phyloP scores from a whole-genome alignment of 176 grass and related monocot species.

The Olyra latifolia region DNA sequence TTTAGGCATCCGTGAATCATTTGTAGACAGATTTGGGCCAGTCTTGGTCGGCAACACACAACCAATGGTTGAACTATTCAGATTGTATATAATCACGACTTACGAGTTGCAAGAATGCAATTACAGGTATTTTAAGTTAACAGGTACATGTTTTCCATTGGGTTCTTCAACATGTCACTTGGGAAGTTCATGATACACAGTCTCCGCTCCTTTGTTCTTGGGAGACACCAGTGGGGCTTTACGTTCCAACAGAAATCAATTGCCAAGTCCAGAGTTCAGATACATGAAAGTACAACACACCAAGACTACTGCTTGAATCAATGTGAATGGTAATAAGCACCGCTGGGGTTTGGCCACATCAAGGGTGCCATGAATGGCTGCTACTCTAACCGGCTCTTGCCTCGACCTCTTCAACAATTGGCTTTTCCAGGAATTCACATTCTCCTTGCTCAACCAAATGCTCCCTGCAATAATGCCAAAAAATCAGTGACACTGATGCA shows the following conservation, averaged over 20 bases:
- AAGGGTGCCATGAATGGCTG: not conserved
- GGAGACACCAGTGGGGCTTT: constrained; percentile 21
- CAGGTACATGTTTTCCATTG: not conserved
- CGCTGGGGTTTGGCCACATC: not conserved
- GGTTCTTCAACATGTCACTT: not conserved
- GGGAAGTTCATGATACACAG: constrained; percentile 2
- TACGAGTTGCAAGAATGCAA: not conserved
- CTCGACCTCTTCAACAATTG: constrained; percentile 34
- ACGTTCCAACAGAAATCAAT: constrained; percentile 13
- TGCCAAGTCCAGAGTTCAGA: not conserved
- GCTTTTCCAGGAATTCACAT: constrained; percentile 51
- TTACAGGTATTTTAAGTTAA: not conserved
- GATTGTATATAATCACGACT: not conserved
- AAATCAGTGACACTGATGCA: constrained; percentile 4
- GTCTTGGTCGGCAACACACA: not conserved
- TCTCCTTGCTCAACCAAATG: constrained; percentile 65
- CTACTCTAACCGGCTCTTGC: not conserved
- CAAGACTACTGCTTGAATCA: constrained; percentile 22
- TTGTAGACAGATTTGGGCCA: not conserved
- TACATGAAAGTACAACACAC: constrained; percentile 1
- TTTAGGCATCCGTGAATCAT: not conserved
- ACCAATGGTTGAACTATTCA: not conserved
- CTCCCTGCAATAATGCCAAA: constrained; percentile 45
- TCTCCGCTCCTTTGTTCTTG: not conserved
- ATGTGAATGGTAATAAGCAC: constrained; percentile 5